Conservation (phyloP, 495 filamentous ascomycete species). For the Durotheca rogersii region DNA sequence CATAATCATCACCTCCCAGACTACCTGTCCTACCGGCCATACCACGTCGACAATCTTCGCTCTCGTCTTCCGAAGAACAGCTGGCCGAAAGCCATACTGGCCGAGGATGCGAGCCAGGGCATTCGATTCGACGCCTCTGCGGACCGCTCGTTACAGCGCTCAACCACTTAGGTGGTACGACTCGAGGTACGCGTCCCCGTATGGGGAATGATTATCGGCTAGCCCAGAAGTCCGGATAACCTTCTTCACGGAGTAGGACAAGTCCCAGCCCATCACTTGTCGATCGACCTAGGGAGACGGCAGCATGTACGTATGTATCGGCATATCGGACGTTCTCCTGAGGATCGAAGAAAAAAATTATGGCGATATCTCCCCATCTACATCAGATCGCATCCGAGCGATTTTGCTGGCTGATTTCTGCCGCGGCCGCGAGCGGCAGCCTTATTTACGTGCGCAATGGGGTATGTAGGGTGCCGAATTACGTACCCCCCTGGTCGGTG, state of each 20-base stretch:
- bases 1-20: neutral
- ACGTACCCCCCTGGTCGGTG: constrained; percentile 16
- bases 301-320: constrained; percentile 15
- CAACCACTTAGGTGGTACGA: constrained; percentile 25
- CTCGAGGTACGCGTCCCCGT: constrained; percentile 20
- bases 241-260: constrained; percentile 26
- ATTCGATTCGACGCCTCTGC: constrained; percentile 4
- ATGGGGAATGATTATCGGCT: constrained; percentile 25
- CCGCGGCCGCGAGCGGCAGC: constrained; percentile 18
- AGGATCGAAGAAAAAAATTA: constrained; percentile 10
- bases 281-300: constrained; percentile 13
- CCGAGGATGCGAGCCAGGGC: constrained; percentile 8
- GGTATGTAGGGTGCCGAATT: constrained; percentile 18
- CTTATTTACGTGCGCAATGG: constrained; percentile 19
- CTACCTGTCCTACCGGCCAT: neutral
- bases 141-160: constrained; percentile 9
- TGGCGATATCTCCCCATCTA: neutral
- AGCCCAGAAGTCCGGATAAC: constrained; percentile 34
- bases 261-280: constrained; percentile 24
- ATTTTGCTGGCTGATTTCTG: constrained; percentile 4
- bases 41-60: neutral
- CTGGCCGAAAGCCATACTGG: neutral
- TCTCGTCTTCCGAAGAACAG: neutral
- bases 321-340: constrained; percentile 14
- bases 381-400: neutral